phyloP scores from a whole-genome alignment of 2,329 filamentous ascomycete genomes.

The Pleoardoris graminearum region DNA sequence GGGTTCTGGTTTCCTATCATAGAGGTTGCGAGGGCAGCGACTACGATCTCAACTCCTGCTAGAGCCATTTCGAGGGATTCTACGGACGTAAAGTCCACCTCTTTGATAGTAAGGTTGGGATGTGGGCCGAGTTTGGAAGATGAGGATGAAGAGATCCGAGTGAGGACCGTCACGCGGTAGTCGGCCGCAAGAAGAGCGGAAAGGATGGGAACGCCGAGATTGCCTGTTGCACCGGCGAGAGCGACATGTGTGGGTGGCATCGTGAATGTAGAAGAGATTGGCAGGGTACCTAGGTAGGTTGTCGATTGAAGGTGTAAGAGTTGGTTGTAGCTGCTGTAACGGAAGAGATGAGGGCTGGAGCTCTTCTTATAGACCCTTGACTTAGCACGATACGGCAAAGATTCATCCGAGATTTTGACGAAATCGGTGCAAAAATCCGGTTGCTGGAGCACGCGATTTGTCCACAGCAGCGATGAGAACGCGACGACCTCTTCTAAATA shows the following conservation, averaged over 20 bases:
- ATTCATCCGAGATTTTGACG: too few relatives aligned
- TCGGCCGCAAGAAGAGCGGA: slow-evolving; percentile 30
- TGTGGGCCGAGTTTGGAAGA: slow-evolving; percentile 6
- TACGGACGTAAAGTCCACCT: slow-evolving; percentile 17
- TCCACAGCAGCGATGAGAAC: too few relatives aligned
- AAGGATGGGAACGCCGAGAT: slow-evolving; percentile 34
- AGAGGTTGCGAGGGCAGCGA: slow-evolving; percentile 22
- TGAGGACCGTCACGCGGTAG: slow-evolving; percentile 37
- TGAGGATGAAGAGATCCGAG: slow-evolving; percentile 19
- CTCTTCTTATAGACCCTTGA: too few relatives aligned
- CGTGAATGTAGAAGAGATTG: too few relatives aligned
- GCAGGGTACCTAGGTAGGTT: too few relatives aligned
- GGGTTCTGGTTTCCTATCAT: slow-evolving; percentile 21
- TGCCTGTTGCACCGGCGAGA: slow-evolving; percentile 29
- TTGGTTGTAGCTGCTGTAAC: too few relatives aligned
- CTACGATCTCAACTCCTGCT: slow-evolving; percentile 37
- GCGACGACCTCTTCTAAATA: too few relatives aligned
- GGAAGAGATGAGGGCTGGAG: too few relatives aligned
- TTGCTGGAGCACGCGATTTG: too few relatives aligned
- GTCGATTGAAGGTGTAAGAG: too few relatives aligned
- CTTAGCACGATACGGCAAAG: too few relatives aligned
- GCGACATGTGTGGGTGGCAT: slow-evolving; percentile 5
- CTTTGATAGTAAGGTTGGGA: slow-evolving; percentile 30
- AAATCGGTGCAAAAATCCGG: too few relatives aligned
- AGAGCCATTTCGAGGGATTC: slow-evolving; percentile 28